phyloP scores from a whole-genome alignment of 208 protist species.

The Crithidia thermophila region DNA sequence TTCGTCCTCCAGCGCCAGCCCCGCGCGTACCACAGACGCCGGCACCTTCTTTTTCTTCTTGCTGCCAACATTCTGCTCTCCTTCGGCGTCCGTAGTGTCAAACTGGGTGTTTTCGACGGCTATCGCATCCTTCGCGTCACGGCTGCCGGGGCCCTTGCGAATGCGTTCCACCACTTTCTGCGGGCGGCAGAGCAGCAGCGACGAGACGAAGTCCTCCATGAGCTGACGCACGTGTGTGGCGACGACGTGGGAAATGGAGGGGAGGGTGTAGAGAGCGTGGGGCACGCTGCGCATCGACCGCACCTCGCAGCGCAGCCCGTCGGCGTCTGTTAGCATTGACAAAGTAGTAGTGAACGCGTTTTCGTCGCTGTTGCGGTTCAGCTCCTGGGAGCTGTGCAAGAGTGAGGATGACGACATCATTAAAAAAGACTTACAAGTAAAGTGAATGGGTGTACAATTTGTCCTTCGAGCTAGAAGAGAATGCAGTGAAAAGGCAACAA shows the following conservation, averaged over 20 bases:
- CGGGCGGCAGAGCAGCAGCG: conserved; percentile 40
- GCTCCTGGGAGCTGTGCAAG: too few species aligned
- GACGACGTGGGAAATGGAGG: conserved; percentile 29
- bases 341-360: not conserved
- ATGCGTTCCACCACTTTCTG: not conserved
- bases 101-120: too few species aligned
- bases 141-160: too few species aligned
- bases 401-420: too few species aligned
- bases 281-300: conserved; percentile 54
- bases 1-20: conserved; percentile 27
- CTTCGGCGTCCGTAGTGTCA: too few species aligned
- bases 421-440: too few species aligned
- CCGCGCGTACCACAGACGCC: not conserved
- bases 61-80: too few species aligned
- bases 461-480: too few species aligned
- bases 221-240: conserved; percentile 56
- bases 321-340: not conserved
- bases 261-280: conserved; percentile 43
- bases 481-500: too few species aligned
- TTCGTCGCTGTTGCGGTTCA: not conserved
- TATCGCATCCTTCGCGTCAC: too few species aligned
- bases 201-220: conserved; percentile 45
- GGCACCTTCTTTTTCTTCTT: too few species aligned
- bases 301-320: conserved; percentile 58
- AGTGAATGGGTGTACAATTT: too few species aligned